Percentiles rank a stretch among this genome's conserved stretches.
phyloP scores from a whole-genome alignment of 768 basidiomycete genomes.

The Xerocomellus dryophilus region DNA sequence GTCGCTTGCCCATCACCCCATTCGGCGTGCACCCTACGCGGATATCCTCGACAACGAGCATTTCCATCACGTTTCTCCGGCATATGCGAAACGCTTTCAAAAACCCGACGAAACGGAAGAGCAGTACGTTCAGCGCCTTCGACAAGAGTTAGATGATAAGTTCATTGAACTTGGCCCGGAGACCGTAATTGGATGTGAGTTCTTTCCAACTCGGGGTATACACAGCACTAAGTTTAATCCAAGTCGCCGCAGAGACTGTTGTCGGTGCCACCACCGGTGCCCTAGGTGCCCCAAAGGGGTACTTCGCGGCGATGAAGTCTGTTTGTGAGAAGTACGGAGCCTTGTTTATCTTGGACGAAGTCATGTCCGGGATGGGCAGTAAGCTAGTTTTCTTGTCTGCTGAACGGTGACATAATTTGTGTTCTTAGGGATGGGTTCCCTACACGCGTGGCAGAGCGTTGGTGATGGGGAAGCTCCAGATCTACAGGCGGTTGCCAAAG shows the following conservation, averaged over 20 bases:
- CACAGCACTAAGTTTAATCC: not conserved
- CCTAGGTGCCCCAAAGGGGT: constrained; percentile 75
- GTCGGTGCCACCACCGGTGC: constrained; percentile 83
- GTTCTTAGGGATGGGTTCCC: constrained; percentile 71
- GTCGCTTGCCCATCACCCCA: constrained; percentile 63
- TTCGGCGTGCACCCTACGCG: constrained; percentile 65
- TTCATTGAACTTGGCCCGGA: constrained; percentile 79
- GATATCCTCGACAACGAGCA: constrained; percentile 58
- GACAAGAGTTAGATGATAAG: constrained; percentile 81
- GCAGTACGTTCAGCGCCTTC: constrained; percentile 73
- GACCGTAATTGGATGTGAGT: constrained; percentile 78
- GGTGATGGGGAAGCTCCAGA: constrained; percentile 79
- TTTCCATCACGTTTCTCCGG: constrained; percentile 87
- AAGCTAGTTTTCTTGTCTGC: constrained; percentile 30
- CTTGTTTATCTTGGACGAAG: constrained; percentile 85
- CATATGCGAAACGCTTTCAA: constrained; percentile 80
- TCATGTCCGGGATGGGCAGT: constrained; percentile 93
- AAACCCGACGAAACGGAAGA: constrained; percentile 66
- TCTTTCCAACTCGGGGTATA: not conserved
- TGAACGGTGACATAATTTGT: not conserved
- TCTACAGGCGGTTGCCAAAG: constrained; percentile 86
- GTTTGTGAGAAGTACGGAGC: constrained; percentile 71
- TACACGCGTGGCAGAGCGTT: constrained; percentile 83
- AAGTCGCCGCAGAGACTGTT: constrained; percentile 83
- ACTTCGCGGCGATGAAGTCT: constrained; percentile 81